These are phyloP conservation scores for Suillus hirtellus DNA, from an alignment of 768 basidiomycete genomes.

Conservation along the genomic window DNA sequence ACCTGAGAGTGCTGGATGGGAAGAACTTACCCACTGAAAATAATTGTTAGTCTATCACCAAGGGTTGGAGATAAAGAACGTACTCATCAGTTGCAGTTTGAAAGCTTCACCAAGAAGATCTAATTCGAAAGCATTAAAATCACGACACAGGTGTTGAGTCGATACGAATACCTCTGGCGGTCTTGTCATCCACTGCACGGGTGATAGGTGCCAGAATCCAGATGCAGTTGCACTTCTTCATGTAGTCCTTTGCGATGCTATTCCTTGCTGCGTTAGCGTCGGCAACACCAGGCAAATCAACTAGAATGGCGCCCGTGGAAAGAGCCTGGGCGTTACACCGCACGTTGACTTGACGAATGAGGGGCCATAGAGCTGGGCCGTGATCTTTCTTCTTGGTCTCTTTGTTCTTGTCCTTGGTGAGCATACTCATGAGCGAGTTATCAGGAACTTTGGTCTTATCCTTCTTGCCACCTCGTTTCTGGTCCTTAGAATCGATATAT, in stretches of 20 bases:
- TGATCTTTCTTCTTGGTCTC: constrained; percentile 28
- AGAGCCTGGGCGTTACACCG: constrained; percentile 52
- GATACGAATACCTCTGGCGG: constrained; percentile 47
- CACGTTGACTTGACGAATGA: constrained; percentile 64
- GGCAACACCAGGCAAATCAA: constrained; percentile 66
- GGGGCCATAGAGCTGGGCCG: constrained; percentile 56
- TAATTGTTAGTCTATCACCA: neutral
- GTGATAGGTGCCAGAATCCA: constrained; percentile 71
- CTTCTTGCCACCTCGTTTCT: constrained; percentile 47
- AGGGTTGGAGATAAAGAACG: constrained; percentile 18
- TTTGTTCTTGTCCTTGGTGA: constrained; percentile 31
- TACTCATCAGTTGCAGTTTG: constrained; percentile 61
- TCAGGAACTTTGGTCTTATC: constrained; percentile 18
- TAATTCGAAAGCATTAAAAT: constrained; percentile 19
- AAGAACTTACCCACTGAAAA: constrained; percentile 43
- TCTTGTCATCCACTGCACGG: constrained; percentile 64
- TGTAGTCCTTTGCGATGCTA: constrained; percentile 63
- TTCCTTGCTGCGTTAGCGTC: constrained; percentile 67
- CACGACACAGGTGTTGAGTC: neutral
- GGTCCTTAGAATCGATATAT: constrained; percentile 66
- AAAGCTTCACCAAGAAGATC: constrained; percentile 68
- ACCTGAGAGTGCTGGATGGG: neutral
- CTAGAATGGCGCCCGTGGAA: constrained; percentile 60
- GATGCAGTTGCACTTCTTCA: constrained; percentile 64
- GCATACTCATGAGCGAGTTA: neutral